phyloP scores from a whole-genome alignment of 23 red algal genomes.

The Cyanidioschyzon merolae region DNA sequence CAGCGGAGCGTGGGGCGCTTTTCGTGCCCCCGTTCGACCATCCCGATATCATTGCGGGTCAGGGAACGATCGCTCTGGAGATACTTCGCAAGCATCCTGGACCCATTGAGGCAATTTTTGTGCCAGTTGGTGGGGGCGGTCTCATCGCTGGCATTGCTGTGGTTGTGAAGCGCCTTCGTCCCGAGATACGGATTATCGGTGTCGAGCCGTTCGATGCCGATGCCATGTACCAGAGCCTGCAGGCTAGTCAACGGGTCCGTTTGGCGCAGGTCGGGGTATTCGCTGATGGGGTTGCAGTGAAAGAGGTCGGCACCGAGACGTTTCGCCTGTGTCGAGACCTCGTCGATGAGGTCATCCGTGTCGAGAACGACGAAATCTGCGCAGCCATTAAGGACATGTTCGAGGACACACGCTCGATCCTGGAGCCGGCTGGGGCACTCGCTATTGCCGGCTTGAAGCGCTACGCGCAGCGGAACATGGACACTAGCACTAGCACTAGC shows the following conservation, averaged over 20 bases:
- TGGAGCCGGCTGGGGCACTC: slow-evolving; percentile 89
- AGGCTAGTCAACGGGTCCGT: slow-evolving; percentile 41
- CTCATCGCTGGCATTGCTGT: slow-evolving; percentile 83
- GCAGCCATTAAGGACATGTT: slow-evolving; percentile 97
- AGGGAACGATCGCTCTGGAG: slow-evolving; percentile 82
- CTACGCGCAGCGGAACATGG: slow-evolving; percentile 28
- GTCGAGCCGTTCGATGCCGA: slow-evolving; percentile 80
- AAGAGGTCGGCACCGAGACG: slow-evolving; percentile 77
- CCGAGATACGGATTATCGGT: slow-evolving; percentile 54
- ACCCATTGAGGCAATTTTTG: slow-evolving; percentile 62
- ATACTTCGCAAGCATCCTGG: slow-evolving; percentile 48
- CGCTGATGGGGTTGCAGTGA: slow-evolving; percentile 85
- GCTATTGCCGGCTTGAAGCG: slow-evolving; percentile 73
- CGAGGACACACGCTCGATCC: slow-evolving; percentile 88
- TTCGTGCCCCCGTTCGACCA: slow-evolving; percentile 98
- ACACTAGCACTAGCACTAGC: too few species aligned
- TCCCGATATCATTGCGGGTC: slow-evolving; percentile 87
- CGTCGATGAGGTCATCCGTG: slow-evolving; percentile 79
- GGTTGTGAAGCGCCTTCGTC: slow-evolving; percentile 77
- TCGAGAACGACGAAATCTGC: slow-evolving; percentile 93
- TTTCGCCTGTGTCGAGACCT: slow-evolving; percentile 62
- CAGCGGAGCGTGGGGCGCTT: slow-evolving; percentile 34
- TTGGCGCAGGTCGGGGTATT: slow-evolving; percentile 68
- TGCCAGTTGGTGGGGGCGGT: slow-evolving; percentile 93
- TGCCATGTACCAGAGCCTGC: slow-evolving; percentile 73